Evolutionary conservation across 2,329 filamentous ascomycete species (phyloP).

Genomic region (Fusarium sp.): DNA sequence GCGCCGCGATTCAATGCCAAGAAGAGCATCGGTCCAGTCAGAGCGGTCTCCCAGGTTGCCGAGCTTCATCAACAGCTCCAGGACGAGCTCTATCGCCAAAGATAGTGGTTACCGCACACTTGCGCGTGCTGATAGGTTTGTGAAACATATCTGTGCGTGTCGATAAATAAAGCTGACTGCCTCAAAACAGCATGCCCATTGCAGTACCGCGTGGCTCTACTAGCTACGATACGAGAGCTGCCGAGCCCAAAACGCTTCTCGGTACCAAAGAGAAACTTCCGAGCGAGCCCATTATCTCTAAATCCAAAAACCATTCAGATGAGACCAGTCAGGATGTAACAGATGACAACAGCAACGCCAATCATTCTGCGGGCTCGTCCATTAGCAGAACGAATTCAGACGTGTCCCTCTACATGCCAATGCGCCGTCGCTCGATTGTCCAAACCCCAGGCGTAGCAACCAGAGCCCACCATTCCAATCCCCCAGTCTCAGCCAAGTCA

Average conservation of each 20-base stretch:
- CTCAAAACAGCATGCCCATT: slow-evolving; percentile 32
- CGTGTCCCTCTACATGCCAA: slow-evolving; percentile 58
- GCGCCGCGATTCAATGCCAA: slow-evolving; percentile 31
- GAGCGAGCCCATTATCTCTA: slow-evolving; percentile 27
- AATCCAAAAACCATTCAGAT: slow-evolving; percentile 24
- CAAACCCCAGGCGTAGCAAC: slow-evolving; percentile 64
- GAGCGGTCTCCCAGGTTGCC: slow-evolving; percentile 31
- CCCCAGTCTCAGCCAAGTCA: slow-evolving; percentile 43
- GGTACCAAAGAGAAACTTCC: slow-evolving; percentile 26
- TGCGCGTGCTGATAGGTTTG: slow-evolving; percentile 42
- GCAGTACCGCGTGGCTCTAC: slow-evolving; percentile 23
- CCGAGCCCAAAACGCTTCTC: slow-evolving; percentile 31
- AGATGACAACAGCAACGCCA: slow-evolving; percentile 37
- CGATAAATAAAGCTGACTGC: slow-evolving; percentile 35
- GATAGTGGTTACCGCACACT: slow-evolving; percentile 30
- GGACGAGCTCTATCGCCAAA: slow-evolving; percentile 27
- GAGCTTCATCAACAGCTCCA: slow-evolving; percentile 27
- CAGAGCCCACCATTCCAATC: slow-evolving; percentile 46
- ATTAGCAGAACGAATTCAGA: slow-evolving; percentile 57
- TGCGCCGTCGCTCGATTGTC: slow-evolving; percentile 60
- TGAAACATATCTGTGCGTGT: slow-evolving; percentile 13
- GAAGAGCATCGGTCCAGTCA: slow-evolving; percentile 36
- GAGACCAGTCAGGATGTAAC: slow-evolving; percentile 35
- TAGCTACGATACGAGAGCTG: slow-evolving; percentile 34
- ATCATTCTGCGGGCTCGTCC: slow-evolving; percentile 31